Percentiles rank a stretch among this genome's conserved stretches.
Evolutionary conservation across 1,139 yeast genomes (phyloP).

Genomic region (Saccharomyces hybrid): DNA sequence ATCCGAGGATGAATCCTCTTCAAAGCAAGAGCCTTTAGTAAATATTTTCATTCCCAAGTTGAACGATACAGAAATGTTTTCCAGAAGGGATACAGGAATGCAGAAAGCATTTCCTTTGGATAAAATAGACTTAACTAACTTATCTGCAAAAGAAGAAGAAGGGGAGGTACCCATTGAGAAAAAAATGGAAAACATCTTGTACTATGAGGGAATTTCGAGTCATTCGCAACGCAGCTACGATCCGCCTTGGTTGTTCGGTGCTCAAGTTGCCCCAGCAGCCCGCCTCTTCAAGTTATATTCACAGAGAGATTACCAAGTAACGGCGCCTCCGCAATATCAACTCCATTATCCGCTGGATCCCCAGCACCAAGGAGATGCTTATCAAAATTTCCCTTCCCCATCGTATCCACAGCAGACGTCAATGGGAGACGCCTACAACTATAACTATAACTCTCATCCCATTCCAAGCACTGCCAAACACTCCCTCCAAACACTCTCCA

Average conservation of each 20-base stretch:
- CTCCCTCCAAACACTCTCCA: background rate
- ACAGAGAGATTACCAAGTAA: background rate
- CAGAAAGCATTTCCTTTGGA: background rate
- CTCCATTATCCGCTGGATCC: background rate
- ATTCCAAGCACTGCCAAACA: background rate
- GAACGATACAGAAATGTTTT: background rate
- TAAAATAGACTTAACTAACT: background rate
- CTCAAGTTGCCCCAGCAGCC: background rate
- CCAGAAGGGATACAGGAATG: background rate
- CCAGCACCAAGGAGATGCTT: background rate
- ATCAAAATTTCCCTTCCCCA: background rate
- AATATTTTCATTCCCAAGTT: background rate
- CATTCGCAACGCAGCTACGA: background rate
- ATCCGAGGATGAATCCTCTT: background rate
- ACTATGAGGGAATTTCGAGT: background rate
- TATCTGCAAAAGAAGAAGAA: background rate
- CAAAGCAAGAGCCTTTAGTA: background rate
- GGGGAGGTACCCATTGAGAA: background rate
- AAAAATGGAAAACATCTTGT: background rate
- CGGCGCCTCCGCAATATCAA: background rate
- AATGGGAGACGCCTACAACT: background rate
- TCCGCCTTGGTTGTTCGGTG: background rate
- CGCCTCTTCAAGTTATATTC: background rate
- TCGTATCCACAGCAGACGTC: background rate
- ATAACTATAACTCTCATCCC: background rate